Evolutionary conservation across 78 protist genomes (phyloP), one percentile per base, ranked within the genome.

Genomic region (Dictyostelium capitatum): DNA sequence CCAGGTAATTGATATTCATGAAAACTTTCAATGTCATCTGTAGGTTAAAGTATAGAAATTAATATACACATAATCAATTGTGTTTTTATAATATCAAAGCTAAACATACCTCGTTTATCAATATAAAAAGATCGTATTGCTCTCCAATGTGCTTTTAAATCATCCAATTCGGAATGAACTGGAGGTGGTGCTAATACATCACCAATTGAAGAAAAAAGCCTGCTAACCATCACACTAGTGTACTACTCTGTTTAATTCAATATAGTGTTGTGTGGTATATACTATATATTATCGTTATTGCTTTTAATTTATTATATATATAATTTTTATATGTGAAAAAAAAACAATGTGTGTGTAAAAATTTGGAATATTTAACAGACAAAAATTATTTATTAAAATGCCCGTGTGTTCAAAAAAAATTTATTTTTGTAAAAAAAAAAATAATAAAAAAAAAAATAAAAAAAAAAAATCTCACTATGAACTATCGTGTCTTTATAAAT

Each of bases 1-100:
- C 92, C 92, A 23, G 92, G 92, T 57, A 87, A 51, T 50, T 87
- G 92, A 28, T 62, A 87, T 46, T 87, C 84, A 37, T 87, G 92
- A 64, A 87, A 87, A 28, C 79, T 77, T 50, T 87, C 82, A 20
- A 87, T 87, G 50, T 59, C 83, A 87, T 87, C 91, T 84, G n/a
- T n/a, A n/a, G n/a, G 12, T 56, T 30, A 37, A 37, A 37, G 7
- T 28, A 6, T 53, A 11, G 11, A 12, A 53, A 53, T 8, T 53
- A 8, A 53, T 12, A 53, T 53, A 12, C 8, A 53, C 11, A 53
- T 12, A 53, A 8, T 53, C 8, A 53, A 53, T 11, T 12, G 57
- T 8, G 57, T 53, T 12, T 11, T 53, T 8, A 12, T 53, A n/a
- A n/a, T n/a, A n/a, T n/a, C n/a, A n/a, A n/a, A n/a, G n/a, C n/a